These are phyloP conservation scores for Nicotiana knightiana DNA, from an alignment of 257 asterid species.

Conservation along the genomic window DNA sequence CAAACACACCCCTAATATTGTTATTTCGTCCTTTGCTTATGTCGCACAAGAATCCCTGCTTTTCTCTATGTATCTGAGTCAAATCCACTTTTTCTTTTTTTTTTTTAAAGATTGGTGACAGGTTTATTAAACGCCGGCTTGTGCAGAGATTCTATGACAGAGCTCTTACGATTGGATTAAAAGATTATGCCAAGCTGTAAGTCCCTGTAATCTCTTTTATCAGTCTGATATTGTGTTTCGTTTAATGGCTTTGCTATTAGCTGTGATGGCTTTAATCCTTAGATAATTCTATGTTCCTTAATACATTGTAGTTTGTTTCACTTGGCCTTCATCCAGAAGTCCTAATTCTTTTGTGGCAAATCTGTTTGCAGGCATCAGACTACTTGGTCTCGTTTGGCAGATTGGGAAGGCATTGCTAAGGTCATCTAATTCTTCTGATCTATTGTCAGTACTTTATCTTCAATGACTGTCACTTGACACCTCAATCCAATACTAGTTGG, in stretches of 20 bases:
- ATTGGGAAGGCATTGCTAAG: conserved; percentile 91
- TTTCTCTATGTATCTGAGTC: not conserved
- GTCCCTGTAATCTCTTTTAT: conserved; percentile 21
- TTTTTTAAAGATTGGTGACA: conserved; percentile 68
- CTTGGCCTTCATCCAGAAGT: not conserved
- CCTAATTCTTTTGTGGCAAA: conserved; percentile 1
- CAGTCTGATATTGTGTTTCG: conserved; percentile 1
- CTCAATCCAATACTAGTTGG: not conserved
- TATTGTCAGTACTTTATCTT: not conserved
- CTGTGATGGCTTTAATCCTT: not conserved
- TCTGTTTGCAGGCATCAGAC: conserved; percentile 60
- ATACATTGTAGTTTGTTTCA: not conserved
- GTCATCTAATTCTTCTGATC: conserved; percentile 26
- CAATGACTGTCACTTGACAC: not conserved
- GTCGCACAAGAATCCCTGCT: not conserved
- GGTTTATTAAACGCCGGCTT: conserved; percentile 70
- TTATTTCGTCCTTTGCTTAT: not conserved
- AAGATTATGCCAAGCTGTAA: conserved; percentile 66
- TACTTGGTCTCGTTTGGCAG: conserved; percentile 65
- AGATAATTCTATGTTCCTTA: not conserved
- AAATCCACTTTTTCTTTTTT: not conserved
- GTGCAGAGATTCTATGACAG: conserved; percentile 64
- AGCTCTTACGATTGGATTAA: conserved; percentile 71
- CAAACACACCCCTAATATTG: not conserved
- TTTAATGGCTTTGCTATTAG: not conserved